Evolutionary conservation across 75 land plant genomes (phyloP).

Genomic region (Cunninghamia lanceolata): DNA sequence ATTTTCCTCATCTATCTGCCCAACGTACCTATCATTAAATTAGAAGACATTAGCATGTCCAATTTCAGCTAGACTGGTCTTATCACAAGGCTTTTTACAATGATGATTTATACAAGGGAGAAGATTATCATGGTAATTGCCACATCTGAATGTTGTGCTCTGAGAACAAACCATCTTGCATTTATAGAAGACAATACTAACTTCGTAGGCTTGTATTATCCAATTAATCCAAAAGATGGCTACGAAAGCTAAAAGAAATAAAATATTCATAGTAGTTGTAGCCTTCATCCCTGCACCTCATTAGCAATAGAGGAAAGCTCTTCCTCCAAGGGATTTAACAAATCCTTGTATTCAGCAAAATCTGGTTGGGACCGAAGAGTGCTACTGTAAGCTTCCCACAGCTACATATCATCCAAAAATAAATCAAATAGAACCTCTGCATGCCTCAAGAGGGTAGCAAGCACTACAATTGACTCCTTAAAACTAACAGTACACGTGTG

Average conservation of each 20-base stretch:
- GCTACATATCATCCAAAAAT: conserved; percentile 77
- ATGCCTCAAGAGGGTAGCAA: conserved; percentile 91
- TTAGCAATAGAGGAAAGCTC: conserved; percentile 38
- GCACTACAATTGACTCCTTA: conserved; percentile 96
- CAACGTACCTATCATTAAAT: not conserved
- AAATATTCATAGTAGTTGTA: not conserved
- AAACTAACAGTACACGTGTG: conserved; percentile 98
- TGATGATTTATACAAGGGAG: conserved; percentile 91
- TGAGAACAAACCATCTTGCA: conserved; percentile 92
- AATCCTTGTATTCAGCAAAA: conserved; percentile 61
- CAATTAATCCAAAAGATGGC: not conserved
- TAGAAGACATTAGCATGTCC: not conserved
- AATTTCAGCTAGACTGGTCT: conserved; percentile 20
- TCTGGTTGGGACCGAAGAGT: conserved; percentile 73
- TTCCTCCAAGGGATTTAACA: conserved; percentile 55
- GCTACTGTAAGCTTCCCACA: conserved; percentile 90
- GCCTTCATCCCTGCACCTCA: conserved; percentile 8
- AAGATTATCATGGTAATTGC: conserved; percentile 78
- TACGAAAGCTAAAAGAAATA: not conserved
- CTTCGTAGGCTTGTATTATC: too few species aligned
- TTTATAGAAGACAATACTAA: too few species aligned
- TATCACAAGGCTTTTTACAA: conserved; percentile 84
- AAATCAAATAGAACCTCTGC: conserved; percentile 90
- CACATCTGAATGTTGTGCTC: conserved; percentile 61
- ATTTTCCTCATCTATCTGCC: not conserved